These are phyloP conservation scores for Scutellaria baicalensis DNA, from an alignment of 257 asterid genomes.

Conservation along the genomic window DNA sequence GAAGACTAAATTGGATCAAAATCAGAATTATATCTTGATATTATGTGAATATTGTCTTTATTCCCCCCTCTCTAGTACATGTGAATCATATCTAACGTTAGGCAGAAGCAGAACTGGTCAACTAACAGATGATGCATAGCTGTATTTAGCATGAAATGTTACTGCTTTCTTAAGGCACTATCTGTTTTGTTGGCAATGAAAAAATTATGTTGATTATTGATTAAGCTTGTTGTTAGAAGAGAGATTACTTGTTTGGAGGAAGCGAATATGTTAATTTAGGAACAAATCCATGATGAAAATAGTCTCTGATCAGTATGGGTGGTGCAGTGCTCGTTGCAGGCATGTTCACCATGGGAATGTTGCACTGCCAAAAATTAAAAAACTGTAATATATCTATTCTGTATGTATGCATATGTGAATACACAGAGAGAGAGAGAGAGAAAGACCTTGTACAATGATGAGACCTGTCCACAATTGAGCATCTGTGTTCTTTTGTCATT, in stretches of 20 bases:
- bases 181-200: neutral
- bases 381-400: neutral
- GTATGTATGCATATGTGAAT: neutral
- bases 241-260: slow-evolving; percentile 19
- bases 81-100: neutral
- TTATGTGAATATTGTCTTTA: neutral
- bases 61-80: too few species aligned
- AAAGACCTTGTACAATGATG: slow-evolving; percentile 2
- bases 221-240: neutral
- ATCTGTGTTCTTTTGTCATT: neutral
- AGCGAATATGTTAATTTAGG: slow-evolving; percentile 4
- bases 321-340: slow-evolving; percentile 1
- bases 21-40: neutral
- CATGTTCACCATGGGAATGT: neutral
- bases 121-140: neutral
- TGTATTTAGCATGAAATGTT: neutral
- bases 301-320: neutral
- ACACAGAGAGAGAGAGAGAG: neutral
- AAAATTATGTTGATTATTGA: neutral
- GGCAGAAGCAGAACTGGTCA: neutral
- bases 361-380: slow-evolving; percentile 11
- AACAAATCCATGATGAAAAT: neutral
- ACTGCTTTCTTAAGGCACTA: neutral
- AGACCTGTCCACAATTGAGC: neutral
- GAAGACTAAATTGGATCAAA: neutral